Evolutionary conservation across 345 rosid genomes (phyloP).

Genomic region (Dovyalis caffra): DNA sequence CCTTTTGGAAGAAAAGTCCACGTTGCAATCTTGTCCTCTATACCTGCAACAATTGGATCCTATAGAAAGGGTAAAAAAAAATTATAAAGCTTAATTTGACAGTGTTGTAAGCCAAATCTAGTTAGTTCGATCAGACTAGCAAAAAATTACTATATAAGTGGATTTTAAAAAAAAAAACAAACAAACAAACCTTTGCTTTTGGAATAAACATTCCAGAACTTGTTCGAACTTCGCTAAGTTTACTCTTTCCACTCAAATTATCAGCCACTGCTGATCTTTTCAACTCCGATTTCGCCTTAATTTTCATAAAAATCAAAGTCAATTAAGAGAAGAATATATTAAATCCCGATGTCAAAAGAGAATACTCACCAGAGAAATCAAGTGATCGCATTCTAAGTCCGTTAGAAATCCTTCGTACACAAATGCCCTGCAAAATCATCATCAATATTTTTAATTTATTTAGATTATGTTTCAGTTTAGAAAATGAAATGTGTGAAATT

Average conservation of each 20-base stretch:
- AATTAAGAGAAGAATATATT: too few species aligned
- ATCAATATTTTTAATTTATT: not conserved
- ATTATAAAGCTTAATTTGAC: not conserved
- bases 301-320: not conserved
- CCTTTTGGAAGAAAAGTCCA: slow-evolving; percentile 99
- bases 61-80: slow-evolving; percentile 22
- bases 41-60: slow-evolving; percentile 88
- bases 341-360: too few species aligned
- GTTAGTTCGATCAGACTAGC: too few species aligned
- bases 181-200: slow-evolving; percentile 67
- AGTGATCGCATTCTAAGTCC: slow-evolving; percentile 91
- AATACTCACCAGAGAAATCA: slow-evolving; percentile 86
- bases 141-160: not conserved
- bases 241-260: slow-evolving; percentile 75
- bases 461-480: too few species aligned
- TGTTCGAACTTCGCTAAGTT: slow-evolving; percentile 83
- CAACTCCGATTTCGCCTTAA: slow-evolving; percentile 80
- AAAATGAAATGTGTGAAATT: too few species aligned
- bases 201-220: slow-evolving; percentile 95
- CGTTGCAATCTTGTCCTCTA: slow-evolving; percentile 87
- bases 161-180: not conserved
- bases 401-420: slow-evolving; percentile 90
- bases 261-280: slow-evolving; percentile 93
- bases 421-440: slow-evolving; percentile 57
- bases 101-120: too few species aligned